Percentiles rank a stretch among this genome's conserved stretches.
Conservation (phyloP, 1,284 basidiomycete species). For the Ceratobasidium sp. region DNA sequence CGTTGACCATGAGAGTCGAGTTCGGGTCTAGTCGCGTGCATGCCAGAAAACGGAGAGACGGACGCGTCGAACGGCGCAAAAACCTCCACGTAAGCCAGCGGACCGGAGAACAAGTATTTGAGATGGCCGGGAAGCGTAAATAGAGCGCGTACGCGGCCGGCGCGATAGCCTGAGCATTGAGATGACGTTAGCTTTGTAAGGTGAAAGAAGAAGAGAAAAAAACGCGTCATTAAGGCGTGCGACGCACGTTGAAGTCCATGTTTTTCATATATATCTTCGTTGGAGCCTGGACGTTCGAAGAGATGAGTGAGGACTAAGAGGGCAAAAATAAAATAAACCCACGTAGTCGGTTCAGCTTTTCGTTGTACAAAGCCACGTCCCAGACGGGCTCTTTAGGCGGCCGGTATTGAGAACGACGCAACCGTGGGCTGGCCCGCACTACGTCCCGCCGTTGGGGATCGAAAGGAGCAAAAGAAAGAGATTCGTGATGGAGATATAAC, state of each 20-base stretch:
- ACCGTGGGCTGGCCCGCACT: not conserved
- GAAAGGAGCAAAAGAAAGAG: constrained; percentile 14
- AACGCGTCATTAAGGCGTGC: not conserved
- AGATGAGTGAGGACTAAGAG: not conserved
- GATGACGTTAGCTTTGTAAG: not conserved
- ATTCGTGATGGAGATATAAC: not conserved
- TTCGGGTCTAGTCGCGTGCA: not conserved
- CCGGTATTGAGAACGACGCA: not conserved
- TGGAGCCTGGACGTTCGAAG: not conserved
- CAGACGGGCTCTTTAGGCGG: not conserved
- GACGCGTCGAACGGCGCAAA: constrained; percentile 4
- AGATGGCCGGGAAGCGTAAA: constrained; percentile 17
- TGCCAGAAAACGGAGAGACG: not conserved
- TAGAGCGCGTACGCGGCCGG: constrained; percentile 8
- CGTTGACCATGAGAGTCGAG: not conserved
- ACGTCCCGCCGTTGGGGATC: constrained; percentile 13
- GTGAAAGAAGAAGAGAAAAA: too few species aligned
- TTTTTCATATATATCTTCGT: not conserved
- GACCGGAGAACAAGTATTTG: not conserved
- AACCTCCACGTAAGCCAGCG: constrained; percentile 12
- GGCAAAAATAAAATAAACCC: not conserved
- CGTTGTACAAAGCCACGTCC: constrained; percentile 3
- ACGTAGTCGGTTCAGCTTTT: not conserved
- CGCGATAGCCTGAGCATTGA: constrained; percentile 8
- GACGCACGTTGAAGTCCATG: not conserved